Conservation (phyloP, 345 rosid species). For the Ceriops zippeliana region DNA sequence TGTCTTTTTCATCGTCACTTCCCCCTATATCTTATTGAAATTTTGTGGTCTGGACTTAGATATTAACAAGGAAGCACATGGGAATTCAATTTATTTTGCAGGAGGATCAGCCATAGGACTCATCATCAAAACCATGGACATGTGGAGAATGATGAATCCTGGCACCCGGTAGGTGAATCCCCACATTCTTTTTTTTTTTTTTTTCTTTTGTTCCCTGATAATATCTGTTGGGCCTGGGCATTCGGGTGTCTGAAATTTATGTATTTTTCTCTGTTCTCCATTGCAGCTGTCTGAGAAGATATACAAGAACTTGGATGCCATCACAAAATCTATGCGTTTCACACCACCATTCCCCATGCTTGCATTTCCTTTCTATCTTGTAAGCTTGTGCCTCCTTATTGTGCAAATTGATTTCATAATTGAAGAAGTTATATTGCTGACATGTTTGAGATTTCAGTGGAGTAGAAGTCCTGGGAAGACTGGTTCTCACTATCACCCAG, state of each 20-base stretch:
- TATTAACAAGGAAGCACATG: neutral
- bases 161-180: conserved; percentile 64
- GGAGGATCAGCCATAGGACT: conserved; percentile 95
- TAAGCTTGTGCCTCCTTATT: conserved; percentile 22
- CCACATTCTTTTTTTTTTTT: neutral
- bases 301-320: conserved; percentile 48
- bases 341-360: conserved; percentile 78
- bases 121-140: conserved; percentile 95
- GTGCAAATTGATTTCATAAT: neutral
- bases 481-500: conserved; percentile 42
- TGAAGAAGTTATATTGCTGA: conserved; percentile 5
- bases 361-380: conserved; percentile 88
- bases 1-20: neutral
- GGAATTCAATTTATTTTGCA: conserved; percentile 13
- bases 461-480: conserved; percentile 43
- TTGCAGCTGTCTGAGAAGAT: conserved; percentile 68
- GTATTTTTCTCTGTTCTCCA: neutral
- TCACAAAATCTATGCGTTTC: conserved; percentile 55
- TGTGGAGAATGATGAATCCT: conserved; percentile 87
- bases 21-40: neutral
- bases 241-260: neutral
- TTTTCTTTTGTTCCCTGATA: neutral
- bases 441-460: conserved; percentile 26
- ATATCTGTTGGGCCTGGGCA: neutral
- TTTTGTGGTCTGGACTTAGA: neutral